phyloP scores from a whole-genome alignment of 129 eudicot species.

The Arctium lappa region DNA sequence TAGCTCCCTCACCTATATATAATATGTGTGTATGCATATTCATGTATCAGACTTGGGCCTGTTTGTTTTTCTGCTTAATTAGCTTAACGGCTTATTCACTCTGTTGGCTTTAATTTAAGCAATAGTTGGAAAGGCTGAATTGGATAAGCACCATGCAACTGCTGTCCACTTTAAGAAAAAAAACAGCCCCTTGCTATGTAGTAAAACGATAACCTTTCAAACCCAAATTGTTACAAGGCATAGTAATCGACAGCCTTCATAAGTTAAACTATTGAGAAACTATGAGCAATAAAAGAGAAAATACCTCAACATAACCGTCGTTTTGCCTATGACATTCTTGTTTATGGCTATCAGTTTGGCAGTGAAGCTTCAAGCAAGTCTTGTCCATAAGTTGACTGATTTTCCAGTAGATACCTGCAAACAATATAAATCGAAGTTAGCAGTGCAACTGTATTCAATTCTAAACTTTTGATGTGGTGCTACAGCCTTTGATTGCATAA shows the following conservation, averaged over 20 bases:
- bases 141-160: background rate
- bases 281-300: background rate
- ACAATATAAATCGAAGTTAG: constrained; percentile 12
- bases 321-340: background rate
- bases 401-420: constrained; percentile 17
- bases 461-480: background rate
- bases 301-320: constrained; percentile 29
- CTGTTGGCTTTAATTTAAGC: background rate
- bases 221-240: background rate
- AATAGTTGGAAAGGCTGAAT: background rate
- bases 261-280: background rate
- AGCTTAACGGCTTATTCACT: background rate
- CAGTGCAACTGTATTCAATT: background rate
- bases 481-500: too few species aligned
- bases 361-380: constrained; percentile 2
- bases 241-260: background rate
- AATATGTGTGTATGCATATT: background rate
- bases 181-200: background rate
- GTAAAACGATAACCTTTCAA: background rate
- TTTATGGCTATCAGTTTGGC: constrained; percentile 10
- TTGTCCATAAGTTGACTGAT: constrained; percentile 29
- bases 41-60: background rate
- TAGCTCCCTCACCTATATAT: background rate
- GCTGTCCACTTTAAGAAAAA: background rate
- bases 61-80: background rate